Evolutionary conservation across 768 basidiomycete species (phyloP).

Genomic region (Podaxis sp.): DNA sequence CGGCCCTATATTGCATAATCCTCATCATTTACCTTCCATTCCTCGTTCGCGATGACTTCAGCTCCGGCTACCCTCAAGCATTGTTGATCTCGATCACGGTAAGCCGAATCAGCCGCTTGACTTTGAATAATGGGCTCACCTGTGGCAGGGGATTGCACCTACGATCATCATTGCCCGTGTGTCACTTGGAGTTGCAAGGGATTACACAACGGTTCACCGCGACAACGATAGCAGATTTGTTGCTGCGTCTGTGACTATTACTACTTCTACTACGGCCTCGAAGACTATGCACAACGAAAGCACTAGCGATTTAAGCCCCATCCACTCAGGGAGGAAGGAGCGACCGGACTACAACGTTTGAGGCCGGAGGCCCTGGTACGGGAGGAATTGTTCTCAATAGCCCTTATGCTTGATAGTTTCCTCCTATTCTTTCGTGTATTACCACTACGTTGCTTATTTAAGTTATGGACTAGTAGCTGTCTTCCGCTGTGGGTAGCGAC

Average conservation of each 20-base stretch:
- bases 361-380: not conserved
- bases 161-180: constrained; percentile 2
- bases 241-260: not conserved
- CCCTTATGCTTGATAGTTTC: not conserved
- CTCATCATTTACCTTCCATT: constrained; percentile 6
- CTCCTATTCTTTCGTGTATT: too few relatives aligned
- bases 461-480: too few relatives aligned
- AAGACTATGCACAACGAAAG: not conserved
- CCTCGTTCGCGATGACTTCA: not conserved
- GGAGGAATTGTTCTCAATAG: not conserved
- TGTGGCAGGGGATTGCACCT: constrained; percentile 7
- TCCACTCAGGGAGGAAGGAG: not conserved
- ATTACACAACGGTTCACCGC: not conserved
- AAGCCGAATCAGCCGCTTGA: not conserved
- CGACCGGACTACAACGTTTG: not conserved
- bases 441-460: too few relatives aligned
- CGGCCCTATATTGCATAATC: constrained; percentile 1
- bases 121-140: not conserved
- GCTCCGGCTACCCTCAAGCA: constrained; percentile 3
- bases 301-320: not conserved
- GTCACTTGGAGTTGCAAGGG: constrained; percentile 4
- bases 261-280: not conserved
- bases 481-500: too few relatives aligned
- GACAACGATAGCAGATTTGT: not conserved
- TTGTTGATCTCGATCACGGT: constrained; percentile 1